Evolutionary conservation across 164 flowering plant species (phyloP).

Genomic region (Brasenia schreberi): DNA sequence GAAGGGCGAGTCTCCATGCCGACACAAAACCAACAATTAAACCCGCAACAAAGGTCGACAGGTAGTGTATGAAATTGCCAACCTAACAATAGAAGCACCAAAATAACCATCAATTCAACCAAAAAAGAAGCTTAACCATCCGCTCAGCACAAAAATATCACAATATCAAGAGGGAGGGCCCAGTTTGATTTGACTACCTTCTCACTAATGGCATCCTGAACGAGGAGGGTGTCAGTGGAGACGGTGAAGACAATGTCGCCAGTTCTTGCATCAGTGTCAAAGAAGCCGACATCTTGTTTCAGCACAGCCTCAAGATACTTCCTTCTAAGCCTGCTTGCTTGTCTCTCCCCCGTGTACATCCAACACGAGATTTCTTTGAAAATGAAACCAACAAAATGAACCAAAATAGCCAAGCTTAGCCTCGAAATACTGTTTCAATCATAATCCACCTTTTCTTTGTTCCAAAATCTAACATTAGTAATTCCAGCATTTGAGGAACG

Average conservation of each 20-base stretch:
- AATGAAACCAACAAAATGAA: not conserved
- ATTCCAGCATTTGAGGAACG: too few species aligned
- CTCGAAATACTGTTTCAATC: too few species aligned
- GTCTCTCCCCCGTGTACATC: constrained; percentile 99
- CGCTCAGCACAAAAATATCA: too few species aligned
- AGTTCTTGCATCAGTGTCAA: constrained; percentile 94
- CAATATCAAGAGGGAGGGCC: not conserved
- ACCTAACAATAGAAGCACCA: constrained; percentile 29
- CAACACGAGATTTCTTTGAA: constrained; percentile 81
- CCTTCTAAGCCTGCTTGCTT: constrained; percentile 67
- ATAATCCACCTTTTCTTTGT: too few species aligned
- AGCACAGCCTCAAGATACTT: constrained; percentile 85
- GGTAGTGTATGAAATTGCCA: constrained; percentile 93
- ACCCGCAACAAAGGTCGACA: constrained; percentile 93
- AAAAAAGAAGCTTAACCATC: too few species aligned
- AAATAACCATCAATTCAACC: not conserved
- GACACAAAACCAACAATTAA: constrained; percentile 95
- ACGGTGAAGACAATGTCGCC: constrained; percentile 96
- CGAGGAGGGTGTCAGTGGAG: constrained; percentile 93
- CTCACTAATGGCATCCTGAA: constrained; percentile 98
- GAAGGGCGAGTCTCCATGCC: constrained; percentile 87
- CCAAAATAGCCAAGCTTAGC: too few species aligned
- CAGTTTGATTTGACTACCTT: constrained; percentile 38
- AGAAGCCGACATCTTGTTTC: constrained; percentile 95
- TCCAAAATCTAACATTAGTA: too few species aligned